These are phyloP conservation scores for Fraxinus floribunda DNA, from an alignment of 305 asterid species.

Conservation along the genomic window DNA sequence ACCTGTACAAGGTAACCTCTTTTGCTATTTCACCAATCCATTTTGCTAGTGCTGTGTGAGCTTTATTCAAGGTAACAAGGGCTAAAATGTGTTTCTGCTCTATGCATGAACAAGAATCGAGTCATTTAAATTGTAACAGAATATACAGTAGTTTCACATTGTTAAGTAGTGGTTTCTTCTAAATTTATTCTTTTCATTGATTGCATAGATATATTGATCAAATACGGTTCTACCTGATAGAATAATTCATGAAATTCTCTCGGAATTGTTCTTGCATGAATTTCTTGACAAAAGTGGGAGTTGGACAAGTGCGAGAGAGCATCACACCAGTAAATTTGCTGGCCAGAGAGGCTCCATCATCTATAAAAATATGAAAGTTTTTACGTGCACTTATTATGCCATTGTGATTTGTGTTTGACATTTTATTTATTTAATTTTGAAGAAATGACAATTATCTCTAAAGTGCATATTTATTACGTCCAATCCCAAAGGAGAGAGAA, in stretches of 20 bases:
- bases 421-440: background rate
- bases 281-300: background rate
- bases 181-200: background rate
- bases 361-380: background rate
- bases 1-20: constrained; percentile 74
- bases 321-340: background rate
- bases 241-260: background rate
- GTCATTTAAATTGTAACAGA: background rate
- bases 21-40: constrained; percentile 19
- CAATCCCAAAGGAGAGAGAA: background rate
- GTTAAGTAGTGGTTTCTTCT: background rate
- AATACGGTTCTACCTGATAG: background rate
- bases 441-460: background rate
- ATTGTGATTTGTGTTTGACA: background rate
- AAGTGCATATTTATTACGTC: background rate
- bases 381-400: background rate
- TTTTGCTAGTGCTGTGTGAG: constrained; percentile 4
- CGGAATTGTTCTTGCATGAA: background rate
- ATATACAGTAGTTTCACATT: background rate
- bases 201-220: background rate
- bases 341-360: background rate
- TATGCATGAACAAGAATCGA: background rate
- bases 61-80: background rate
- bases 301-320: background rate
- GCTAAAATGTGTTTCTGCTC: background rate